Base-by-base conservation (phyloP, 371 early-diverging fungal genomes). In the Mucor lusitanicus region DNA sequence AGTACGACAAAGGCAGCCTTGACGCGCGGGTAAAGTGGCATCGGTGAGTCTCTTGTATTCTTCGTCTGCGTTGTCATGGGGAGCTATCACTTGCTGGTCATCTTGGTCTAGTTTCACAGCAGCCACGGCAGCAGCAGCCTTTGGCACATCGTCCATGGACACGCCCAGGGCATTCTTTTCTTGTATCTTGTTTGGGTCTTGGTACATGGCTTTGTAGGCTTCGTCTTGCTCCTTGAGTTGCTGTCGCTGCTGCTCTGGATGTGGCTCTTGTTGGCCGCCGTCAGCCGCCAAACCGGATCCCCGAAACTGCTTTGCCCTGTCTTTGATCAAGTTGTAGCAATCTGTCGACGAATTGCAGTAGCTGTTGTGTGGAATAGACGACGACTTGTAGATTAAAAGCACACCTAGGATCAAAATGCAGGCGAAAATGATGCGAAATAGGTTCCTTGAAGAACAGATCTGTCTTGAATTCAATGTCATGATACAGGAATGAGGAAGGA, bases 1-100 rank as follows among this genome's bases (percentile, higher is more conserved):
- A 90, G 55, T 32, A 87, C 83, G 1, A 90, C 86, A 76, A 91
- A 90, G 3, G 85, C 89, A 0, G 88, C 94, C 59, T 81, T 68
- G 63, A 78, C 61, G 28, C 79, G 72, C 6, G 65, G n/a, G 71
- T 37, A 68, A 59, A 12, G 55, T 62, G 8, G 64, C 2, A 61
- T 70, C 64, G 0, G 75, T 71, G n/a, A 76, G 59, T 0, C 48
- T 58, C 17, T 46, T 53, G 53, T 79, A 74, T 42, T 78, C 72
- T 57, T 62, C 57, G 28, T 78, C 68, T 59, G 56, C 59, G 8
- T 53, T 59, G 6, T 6, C 23, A 59, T 23, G 37, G 11, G 37
- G 12, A 35, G 39, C 21, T 56, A 39, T 59, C 15, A 3, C 59
- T 59, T 23, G 33, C 5, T 37, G 25, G 25, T 37, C 37, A 1